Conservation (phyloP, 1,139 yeast genomes). For the Nadsonia starkeyi-henricii region DNA sequence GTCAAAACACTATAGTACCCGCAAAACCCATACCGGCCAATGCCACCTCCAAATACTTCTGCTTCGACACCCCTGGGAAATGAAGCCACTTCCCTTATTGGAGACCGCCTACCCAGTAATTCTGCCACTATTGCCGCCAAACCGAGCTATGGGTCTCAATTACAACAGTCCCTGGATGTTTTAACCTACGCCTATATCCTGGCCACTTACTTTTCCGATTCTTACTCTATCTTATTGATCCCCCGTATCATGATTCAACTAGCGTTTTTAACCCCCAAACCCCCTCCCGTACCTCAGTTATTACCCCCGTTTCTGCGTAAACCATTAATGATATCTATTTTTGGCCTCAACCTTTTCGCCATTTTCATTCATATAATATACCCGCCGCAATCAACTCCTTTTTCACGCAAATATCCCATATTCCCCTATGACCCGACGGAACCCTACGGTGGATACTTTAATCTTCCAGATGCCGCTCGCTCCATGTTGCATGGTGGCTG, state of each 20-base stretch:
- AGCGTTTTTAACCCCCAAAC: background rate
- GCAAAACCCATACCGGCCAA: too few species aligned
- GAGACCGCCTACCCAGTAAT: background rate
- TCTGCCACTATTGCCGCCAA: background rate
- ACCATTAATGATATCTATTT: background rate
- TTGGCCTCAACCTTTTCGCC: background rate
- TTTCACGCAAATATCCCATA: background rate
- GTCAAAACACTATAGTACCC: too few species aligned
- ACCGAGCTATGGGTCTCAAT: background rate
- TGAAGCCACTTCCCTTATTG: too few species aligned
- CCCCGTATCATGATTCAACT: background rate
- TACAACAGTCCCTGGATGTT: background rate
- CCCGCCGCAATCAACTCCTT: background rate
- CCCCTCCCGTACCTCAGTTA: background rate
- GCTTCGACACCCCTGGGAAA: too few species aligned
- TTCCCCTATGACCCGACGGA: background rate
- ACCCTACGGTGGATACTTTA: background rate
- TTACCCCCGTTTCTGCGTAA: background rate
- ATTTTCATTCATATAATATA: background rate
- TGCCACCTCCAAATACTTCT: too few species aligned
- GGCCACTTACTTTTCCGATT: background rate
- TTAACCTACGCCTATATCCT: background rate
- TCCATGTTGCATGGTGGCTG: background rate
- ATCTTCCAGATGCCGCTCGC: background rate
- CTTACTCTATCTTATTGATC: background rate